A percentile compares a stretch with the other conserved stretches of the same genome.
phyloP scores from a whole-genome alignment of 768 basidiomycete species.

The Xanthoconium purpureum region DNA sequence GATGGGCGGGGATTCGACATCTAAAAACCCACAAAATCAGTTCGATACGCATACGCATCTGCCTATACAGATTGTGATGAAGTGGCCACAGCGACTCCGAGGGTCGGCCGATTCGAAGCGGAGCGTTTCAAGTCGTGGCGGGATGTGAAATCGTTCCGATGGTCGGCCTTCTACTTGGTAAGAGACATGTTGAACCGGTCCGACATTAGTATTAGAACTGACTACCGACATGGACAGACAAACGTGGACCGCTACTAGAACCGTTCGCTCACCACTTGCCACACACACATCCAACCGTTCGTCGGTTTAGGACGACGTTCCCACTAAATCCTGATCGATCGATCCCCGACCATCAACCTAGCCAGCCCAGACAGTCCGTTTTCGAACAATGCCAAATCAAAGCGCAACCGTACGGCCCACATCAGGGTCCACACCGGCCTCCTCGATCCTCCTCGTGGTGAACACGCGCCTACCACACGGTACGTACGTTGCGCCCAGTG shows the following conservation, averaged over 20 bases:
- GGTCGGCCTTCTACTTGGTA: not conserved
- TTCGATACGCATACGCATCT: not conserved
- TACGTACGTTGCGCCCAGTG: constrained; percentile 7
- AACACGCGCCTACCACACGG: constrained; percentile 13
- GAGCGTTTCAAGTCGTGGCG: constrained; percentile 9
- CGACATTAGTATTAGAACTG: not conserved
- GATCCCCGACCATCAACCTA: not conserved
- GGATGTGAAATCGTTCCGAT: constrained; percentile 12
- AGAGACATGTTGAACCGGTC: not conserved
- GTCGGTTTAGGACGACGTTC: not conserved
- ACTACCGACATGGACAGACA: no score
- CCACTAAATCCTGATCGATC: not conserved
- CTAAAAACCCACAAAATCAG: not conserved
- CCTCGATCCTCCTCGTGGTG: constrained; percentile 13
- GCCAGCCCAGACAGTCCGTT: no score
- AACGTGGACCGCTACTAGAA: not conserved
- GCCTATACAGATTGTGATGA: no score
- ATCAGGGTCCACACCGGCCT: not conserved
- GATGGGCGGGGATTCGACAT: no score
- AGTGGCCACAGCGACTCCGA: no score
- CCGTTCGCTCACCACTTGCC: not conserved
- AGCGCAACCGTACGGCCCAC: not conserved
- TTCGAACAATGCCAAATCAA: not conserved
- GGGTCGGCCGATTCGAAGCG: constrained; percentile 5
- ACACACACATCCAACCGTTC: not conserved